phyloP scores from a whole-genome alignment of 1,284 basidiomycete genomes.

The Earliella scabrosa region DNA sequence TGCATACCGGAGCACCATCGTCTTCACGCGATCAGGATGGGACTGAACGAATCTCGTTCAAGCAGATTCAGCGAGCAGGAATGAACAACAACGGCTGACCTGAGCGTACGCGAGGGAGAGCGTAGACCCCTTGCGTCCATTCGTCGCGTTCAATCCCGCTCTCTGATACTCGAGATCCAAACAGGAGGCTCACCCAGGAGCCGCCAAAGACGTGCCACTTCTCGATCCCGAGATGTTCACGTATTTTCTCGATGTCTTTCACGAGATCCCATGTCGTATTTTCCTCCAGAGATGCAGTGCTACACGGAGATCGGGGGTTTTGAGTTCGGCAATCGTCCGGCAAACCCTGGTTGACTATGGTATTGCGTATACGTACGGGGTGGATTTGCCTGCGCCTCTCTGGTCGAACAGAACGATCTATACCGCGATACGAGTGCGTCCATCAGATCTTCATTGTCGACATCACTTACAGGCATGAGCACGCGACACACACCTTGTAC shows the following conservation, averaged over 20 bases:
- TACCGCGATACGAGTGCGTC: background rate
- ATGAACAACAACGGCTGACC: conserved; percentile 37
- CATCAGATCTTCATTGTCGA: background rate
- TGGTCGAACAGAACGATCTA: conserved; percentile 86
- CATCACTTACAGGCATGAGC: background rate
- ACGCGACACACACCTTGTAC: conserved; percentile 64
- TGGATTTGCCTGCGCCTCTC: conserved; percentile 85
- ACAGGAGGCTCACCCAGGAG: conserved; percentile 66
- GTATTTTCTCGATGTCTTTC: conserved; percentile 84
- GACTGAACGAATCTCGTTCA: too few relatives aligned
- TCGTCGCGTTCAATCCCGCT: background rate
- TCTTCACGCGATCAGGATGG: conserved; percentile 83
- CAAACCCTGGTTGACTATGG: too few relatives aligned
- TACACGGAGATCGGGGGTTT: conserved; percentile 34
- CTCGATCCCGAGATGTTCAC: conserved; percentile 68
- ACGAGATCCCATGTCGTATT: conserved; percentile 98
- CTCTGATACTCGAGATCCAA: background rate
- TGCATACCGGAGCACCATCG: conserved; percentile 83
- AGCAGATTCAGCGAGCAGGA: background rate
- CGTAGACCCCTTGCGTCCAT: conserved; percentile 77
- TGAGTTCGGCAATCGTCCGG: too few relatives aligned
- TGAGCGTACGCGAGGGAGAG: conserved; percentile 90
- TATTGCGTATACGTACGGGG: conserved; percentile 60
- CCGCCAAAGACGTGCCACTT: conserved; percentile 95
- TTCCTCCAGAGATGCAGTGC: conserved; percentile 76